phyloP scores from a whole-genome alignment of 1,284 basidiomycete genomes.

The Anthracocystis panici-leucophaei region DNA sequence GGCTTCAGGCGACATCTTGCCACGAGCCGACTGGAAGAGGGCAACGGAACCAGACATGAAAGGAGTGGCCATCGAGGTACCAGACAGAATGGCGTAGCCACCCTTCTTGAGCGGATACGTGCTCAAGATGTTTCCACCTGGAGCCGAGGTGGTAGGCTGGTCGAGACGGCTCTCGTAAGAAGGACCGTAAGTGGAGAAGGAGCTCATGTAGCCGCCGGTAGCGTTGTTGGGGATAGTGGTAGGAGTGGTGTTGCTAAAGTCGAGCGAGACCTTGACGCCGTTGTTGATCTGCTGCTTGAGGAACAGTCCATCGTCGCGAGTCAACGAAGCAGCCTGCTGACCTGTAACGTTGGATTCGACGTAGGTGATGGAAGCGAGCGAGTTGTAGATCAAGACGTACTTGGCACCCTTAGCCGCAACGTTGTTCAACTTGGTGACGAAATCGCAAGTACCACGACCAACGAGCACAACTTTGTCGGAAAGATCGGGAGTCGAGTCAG shows the following conservation, averaged over 20 bases:
- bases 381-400: constrained; percentile 59
- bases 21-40: constrained; percentile 74
- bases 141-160: constrained; percentile 74
- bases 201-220: constrained; percentile 75
- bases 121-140: constrained; percentile 73
- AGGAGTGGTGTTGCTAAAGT: constrained; percentile 73
- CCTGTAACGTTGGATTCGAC: constrained; percentile 34
- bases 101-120: constrained; percentile 63
- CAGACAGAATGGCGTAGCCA: constrained; percentile 72
- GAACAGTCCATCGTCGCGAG: constrained; percentile 52
- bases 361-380: constrained; percentile 64
- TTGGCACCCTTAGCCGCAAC: constrained; percentile 68
- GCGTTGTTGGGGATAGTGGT: constrained; percentile 69
- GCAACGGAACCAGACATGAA: constrained; percentile 78
- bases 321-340: constrained; percentile 52
- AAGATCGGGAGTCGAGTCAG: constrained; percentile 53
- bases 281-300: constrained; percentile 72
- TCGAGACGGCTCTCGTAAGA: constrained; percentile 76
- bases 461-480: constrained; percentile 57
- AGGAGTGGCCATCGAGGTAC: constrained; percentile 67
- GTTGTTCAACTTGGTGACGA: constrained; percentile 57
- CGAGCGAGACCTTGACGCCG: constrained; percentile 71
- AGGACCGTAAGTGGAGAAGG: constrained; percentile 76
- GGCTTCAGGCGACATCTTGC: constrained; percentile 67
- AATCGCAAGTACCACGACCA: constrained; percentile 60